Base-by-base conservation (phyloP, 2,329 filamentous ascomycete genomes). In the Talaromyces sp. region DNA sequence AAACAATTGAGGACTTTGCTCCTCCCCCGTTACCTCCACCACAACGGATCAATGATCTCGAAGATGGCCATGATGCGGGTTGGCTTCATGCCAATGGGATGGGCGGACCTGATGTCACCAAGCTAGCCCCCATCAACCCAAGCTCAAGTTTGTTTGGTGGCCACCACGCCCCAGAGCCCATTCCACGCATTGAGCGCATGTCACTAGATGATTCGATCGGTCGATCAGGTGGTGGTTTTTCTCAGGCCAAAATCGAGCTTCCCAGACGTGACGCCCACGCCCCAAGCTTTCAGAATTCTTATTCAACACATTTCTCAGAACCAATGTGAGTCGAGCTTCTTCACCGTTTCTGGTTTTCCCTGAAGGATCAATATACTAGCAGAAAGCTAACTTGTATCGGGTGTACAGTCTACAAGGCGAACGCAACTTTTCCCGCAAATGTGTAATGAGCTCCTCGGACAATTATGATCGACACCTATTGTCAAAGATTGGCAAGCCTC, bases 1-100 rank as follows among this genome's bases (percentile, higher is more conserved):
- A 83, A 67, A 81, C 83, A 72, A 73, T 72, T 62, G 74, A 78
- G 66, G 73, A 77, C 59, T 73, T 75, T 51, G 80, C 82, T 60
- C 88, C 88, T 66, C 88, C 88, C 68, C 87, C 88, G 59, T 81
- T 90, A 71, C 88, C 88, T 70, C 88, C 88, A 70, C 88, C 88
- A 65, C 85, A 88, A 61, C 82, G 81, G 73, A 83, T 89, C 66
- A 80, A 82, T 69, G 84, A 86, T 67, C 77, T 87, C 69, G 79
- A 81, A 70, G 75, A 81, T 68, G 86, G 86, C 40, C 81, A 84
- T 70, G 88, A 90, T 75, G 81, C 84, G 64, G 87, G 84, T 67
- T 89, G 86, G 86, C 80, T 84, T 74, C 87, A 85, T 82, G 85
- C 83, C 68, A 88, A 89, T 76, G 80, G 80, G 60, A 80, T 79